Evolutionary conservation across 2,329 filamentous ascomycete genomes (phyloP), one percentile per base, ranked within the genome.

Genomic region (Alternaria consortialis): DNA sequence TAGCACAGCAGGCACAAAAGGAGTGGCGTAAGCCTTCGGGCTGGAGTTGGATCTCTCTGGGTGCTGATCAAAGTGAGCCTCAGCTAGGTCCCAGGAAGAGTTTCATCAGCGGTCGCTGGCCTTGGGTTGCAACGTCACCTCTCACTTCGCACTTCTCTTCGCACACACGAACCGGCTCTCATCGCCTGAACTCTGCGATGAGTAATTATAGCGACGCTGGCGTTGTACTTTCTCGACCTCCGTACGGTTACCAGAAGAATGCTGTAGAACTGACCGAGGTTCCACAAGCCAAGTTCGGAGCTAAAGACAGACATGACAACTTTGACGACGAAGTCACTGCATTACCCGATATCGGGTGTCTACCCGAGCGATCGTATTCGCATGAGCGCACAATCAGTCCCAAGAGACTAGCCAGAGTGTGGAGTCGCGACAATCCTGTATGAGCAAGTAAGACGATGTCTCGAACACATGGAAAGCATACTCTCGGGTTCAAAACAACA

Each of bases 321-420:
- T 13, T 58, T 3, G 48, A 52, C 2, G 57, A 60, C 12, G 39
- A 58, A 9, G 55, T 70, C 15, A 67, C 65, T 7, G 65, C 60
- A 29, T 44, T 72, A 20, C 65, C 68, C 7, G 56, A 48, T 7
- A 68, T 72, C 4, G 62, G 63, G 6, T 71, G 64, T 51, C 39
- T 69, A 11, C 62, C 66, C 11, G 66, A 66, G 37, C 60, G 60
- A 15, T 57, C 64, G 3, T 66, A 56, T 17, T 48, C 31, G 23
- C 31, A 48, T 23, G 46, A 48, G 46, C 46, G 37, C 23, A 11
- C 23, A 40, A 29, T n/a, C 27, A 42, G 15, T 3, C 17, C 20
- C 11, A 29, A 17, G 51, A 36, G 8, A 17, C 23, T 27, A 9
- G 43, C 34, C 42, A 32, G 25, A 58, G 46, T 40, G 8, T 44